A percentile compares a stretch with the other conserved stretches of the same genome.
Conservation (phyloP, 768 basidiomycete genomes). For the Mrakia frigida region DNA sequence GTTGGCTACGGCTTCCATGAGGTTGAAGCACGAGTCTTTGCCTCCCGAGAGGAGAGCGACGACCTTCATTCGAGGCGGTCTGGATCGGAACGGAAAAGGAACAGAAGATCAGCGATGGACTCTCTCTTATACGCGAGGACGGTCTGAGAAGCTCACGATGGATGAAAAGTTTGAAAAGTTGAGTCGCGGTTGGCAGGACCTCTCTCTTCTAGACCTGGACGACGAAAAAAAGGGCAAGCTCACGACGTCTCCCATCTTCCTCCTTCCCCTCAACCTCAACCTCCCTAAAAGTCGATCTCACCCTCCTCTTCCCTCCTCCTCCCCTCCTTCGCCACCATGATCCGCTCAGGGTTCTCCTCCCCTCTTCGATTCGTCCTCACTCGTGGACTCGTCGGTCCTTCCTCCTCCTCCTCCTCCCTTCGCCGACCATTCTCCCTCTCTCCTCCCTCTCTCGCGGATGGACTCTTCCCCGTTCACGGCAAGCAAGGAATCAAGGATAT, state of each 20-base stretch:
- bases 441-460: background rate
- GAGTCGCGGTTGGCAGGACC: background rate
- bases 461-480: conserved; percentile 7
- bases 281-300: background rate
- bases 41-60: conserved; percentile 93
- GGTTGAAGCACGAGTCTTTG: conserved; percentile 95
- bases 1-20: conserved; percentile 78
- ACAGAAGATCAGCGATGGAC: background rate
- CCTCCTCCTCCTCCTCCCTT: background rate
- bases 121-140: too few relatives aligned
- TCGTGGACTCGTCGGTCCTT: background rate
- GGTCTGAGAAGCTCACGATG: background rate
- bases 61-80: conserved; percentile 54
- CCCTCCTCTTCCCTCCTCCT: background rate
- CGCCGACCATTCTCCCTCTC: conserved; percentile 10
- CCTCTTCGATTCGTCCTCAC: background rate
- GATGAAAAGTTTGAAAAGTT: background rate
- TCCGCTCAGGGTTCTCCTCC: conserved; percentile 6
- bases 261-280: background rate
- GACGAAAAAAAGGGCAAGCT: background rate
- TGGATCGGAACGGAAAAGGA: background rate
- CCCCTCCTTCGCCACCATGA: background rate
- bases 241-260: background rate
- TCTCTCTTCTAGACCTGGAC: background rate
- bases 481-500: conserved; percentile 5